Percentiles rank a stretch among this genome's conserved stretches.
Evolutionary conservation across 208 protist genomes (phyloP).

Genomic region (Acanthamoeba triangularis): DNA sequence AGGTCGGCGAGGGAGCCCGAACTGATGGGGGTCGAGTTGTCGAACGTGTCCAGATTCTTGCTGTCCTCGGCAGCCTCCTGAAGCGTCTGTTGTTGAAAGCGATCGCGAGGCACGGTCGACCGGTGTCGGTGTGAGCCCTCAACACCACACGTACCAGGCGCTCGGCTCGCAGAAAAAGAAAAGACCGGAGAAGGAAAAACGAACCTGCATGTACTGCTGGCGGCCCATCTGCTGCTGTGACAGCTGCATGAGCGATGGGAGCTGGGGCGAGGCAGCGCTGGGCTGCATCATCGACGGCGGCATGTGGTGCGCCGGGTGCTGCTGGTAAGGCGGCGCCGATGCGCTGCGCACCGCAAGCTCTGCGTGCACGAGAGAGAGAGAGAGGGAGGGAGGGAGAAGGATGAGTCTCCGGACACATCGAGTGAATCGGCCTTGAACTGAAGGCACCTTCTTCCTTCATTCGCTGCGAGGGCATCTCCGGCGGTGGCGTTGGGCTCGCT

Average conservation of each 20-base stretch:
- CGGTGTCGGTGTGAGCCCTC: too few species aligned
- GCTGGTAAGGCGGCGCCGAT: not conserved
- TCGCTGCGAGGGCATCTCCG: not conserved
- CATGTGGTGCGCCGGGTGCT: slow-evolving; percentile 4
- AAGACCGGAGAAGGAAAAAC: too few species aligned
- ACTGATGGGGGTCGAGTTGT: not conserved
- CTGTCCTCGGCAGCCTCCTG: slow-evolving; percentile 54
- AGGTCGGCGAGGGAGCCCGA: slow-evolving; percentile 38
- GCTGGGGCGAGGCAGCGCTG: not conserved
- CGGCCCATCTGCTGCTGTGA: slow-evolving; percentile 24
- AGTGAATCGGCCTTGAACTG: too few species aligned
- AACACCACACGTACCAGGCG: too few species aligned
- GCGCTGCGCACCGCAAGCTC: not conserved
- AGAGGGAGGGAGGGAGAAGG: too few species aligned
- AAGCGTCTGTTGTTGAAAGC: not conserved
- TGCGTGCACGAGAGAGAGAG: too few species aligned
- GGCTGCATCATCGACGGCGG: not conserved
- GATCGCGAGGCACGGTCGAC: not conserved
- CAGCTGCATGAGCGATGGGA: slow-evolving; percentile 8
- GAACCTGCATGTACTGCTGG: not conserved
- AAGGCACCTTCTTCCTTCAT: slow-evolving; percentile 28
- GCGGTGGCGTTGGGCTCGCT: slow-evolving; percentile 2
- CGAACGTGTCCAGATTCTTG: slow-evolving; percentile 70
- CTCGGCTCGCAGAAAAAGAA: too few species aligned
- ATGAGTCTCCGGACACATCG: too few species aligned